A percentile compares a stretch with the other conserved stretches of the same genome.
These are phyloP conservation scores for Suillus variegatus DNA, from an alignment of 768 basidiomycete species.

Conservation along the genomic window DNA sequence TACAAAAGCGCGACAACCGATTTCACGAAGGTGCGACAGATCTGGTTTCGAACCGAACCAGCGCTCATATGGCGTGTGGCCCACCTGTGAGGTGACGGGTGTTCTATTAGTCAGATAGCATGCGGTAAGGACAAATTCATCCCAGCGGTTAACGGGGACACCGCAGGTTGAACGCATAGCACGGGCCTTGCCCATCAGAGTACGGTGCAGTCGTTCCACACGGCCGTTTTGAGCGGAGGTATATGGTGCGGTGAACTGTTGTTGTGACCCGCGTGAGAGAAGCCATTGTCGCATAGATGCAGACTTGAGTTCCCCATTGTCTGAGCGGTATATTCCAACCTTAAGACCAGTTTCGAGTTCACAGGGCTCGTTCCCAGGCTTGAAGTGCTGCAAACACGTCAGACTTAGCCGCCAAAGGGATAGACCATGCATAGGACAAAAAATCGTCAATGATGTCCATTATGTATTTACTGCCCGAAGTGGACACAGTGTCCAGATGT, in stretches of 20 bases:
- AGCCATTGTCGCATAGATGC: constrained; percentile 17
- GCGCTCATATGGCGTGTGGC: constrained; percentile 20
- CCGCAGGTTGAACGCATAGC: constrained; percentile 30
- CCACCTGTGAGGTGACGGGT: constrained; percentile 20
- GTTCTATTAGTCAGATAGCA: constrained; percentile 25
- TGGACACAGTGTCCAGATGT: neutral
- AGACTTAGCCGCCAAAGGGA: constrained; percentile 28
- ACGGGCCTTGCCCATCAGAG: constrained; percentile 30
- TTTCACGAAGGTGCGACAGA: constrained; percentile 28
- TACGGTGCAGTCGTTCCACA: constrained; percentile 29
- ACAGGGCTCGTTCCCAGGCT: constrained; percentile 27
- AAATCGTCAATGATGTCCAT: constrained; percentile 13
- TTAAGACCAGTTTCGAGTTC: constrained; percentile 21
- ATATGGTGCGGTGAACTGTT: too few species aligned
- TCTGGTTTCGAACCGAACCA: constrained; percentile 26
- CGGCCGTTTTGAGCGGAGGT: too few species aligned
- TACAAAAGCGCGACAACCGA: constrained; percentile 30
- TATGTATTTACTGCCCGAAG: neutral
- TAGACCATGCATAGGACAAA: constrained; percentile 29
- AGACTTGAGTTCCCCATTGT: constrained; percentile 28
- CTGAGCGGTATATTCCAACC: constrained; percentile 18
- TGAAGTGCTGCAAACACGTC: constrained; percentile 24
- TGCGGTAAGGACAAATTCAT: constrained; percentile 35
- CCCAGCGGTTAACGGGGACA: constrained; percentile 32
- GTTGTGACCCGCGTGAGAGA: constrained; percentile 11